Evolutionary conservation across 2,329 filamentous ascomycete genomes (phyloP).

Genomic region (Cladosporium sp.): DNA sequence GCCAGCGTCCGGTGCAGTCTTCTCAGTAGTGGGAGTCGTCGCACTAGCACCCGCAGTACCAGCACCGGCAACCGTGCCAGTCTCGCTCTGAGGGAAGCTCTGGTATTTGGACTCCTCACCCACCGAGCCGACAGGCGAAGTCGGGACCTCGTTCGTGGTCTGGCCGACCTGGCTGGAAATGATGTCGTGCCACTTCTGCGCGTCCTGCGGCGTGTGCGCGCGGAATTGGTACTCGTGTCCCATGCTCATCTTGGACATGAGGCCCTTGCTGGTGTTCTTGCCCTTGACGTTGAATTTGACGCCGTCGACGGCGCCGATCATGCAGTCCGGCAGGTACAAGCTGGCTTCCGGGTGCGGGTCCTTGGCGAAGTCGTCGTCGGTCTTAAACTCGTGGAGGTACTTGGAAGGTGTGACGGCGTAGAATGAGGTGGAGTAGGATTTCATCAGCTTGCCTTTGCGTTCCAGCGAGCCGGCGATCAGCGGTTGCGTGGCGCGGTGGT

Average conservation of each 20-base stretch:
- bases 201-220: constrained; percentile 73
- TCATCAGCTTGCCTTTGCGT: constrained; percentile 83
- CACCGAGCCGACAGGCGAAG: constrained; percentile 28
- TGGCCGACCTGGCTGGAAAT: constrained; percentile 58
- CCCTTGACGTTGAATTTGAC: constrained; percentile 93
- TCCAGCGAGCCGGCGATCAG: constrained; percentile 85
- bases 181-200: constrained; percentile 77
- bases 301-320: constrained; percentile 66
- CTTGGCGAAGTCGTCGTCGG: constrained; percentile 67
- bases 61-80: constrained; percentile 10
- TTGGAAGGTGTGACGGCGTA: constrained; percentile 86
- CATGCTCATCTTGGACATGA: constrained; percentile 74
- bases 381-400: constrained; percentile 94
- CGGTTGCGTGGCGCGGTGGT: constrained; percentile 72
- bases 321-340: constrained; percentile 86
- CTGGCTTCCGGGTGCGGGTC: constrained; percentile 82
- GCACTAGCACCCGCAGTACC: not conserved
- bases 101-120: constrained; percentile 3
- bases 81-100: constrained; percentile 1
- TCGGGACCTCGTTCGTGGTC: constrained; percentile 38
- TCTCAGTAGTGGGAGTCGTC: not conserved
- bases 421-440: constrained; percentile 73
- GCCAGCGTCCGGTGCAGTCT: constrained; percentile 1
- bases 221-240: constrained; percentile 80
- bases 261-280: constrained; percentile 77